Base-by-base conservation (phyloP, 2,329 filamentous ascomycete genomes). In the Penicillium sp. region DNA sequence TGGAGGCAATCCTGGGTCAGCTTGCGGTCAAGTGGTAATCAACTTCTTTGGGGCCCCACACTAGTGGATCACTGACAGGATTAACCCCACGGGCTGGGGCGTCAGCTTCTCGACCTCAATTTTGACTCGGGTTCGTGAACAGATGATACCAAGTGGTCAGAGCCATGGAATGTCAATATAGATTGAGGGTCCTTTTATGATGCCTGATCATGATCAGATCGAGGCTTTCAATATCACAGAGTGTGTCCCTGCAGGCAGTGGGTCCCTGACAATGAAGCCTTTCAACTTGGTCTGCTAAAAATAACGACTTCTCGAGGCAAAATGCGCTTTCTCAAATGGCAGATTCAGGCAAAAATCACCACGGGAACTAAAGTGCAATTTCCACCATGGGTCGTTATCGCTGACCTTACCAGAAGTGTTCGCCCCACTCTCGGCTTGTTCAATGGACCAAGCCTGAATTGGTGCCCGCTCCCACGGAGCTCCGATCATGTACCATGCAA, bases 401-500 rank as follows among this genome's bases (percentile, higher is more conserved):
- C 14, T 19, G n/a, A 31, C 37, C 37, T 16, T 39, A 39, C 35
- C n/a, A 39, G 35, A 19, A 37, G 33, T 26, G 35, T 9, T 24
- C 5, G 21, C 47, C 19, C 47, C 47, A 49, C 31, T 19, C 14
- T 49, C 35, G 35, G 35, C 35, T 19, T 39, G 16, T 11, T 29
- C 29, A 31, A 33, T 21, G 19, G 16, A 31, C n/a, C 19, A 46
- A 13, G 45, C 45, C 45, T 21, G 45, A 47, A 37, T 27, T 10
- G 48, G 48, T 39, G 48, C 26, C 48, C 48, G 19, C 39, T 42
- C 39, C 39, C 39, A 52, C 49, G 49, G 49, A 45, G 49, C 39
- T 52, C 49, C 49, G 49, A 39, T 31, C 39, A 44, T 52, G 48
- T 29, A 51, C 16, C 22, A 22, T 27, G 52, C 49, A 57, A 22